phyloP scores from a whole-genome alignment of 2,329 filamentous ascomycete genomes.

The Aspergillus sojae region DNA sequence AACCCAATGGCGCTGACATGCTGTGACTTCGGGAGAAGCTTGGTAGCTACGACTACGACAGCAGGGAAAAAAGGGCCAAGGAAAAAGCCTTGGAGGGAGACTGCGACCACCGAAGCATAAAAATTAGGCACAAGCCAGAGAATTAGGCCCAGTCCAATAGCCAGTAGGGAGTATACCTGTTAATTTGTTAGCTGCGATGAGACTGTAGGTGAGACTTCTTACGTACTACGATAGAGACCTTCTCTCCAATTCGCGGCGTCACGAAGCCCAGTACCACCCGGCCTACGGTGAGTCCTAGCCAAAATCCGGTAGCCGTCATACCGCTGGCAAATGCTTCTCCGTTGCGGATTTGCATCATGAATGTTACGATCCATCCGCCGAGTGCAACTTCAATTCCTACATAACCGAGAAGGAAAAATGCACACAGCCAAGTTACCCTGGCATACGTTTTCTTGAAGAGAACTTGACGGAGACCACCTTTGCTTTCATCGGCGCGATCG shows the following conservation, averaged over 20 bases:
- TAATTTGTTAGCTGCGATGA: too few species aligned
- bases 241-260: too few species aligned
- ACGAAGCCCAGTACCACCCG: slow-evolving; percentile 70
- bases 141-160: too few species aligned
- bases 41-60: slow-evolving; percentile 71
- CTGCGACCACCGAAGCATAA: slow-evolving; percentile 73
- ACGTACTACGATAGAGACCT: too few species aligned
- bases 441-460: not conserved
- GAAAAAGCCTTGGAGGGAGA: slow-evolving; percentile 74
- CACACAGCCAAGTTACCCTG: not conserved
- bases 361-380: slow-evolving; percentile 81
- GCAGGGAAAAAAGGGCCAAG: slow-evolving; percentile 77
- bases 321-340: slow-evolving; percentile 73
- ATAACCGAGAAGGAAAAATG: slow-evolving; percentile 75
- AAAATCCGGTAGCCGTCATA: slow-evolving; percentile 77
- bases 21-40: slow-evolving; percentile 70
- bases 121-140: slow-evolving; percentile 60
- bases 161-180: too few species aligned
- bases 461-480: not conserved
- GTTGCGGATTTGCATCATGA: slow-evolving; percentile 75
- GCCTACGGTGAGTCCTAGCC: slow-evolving; percentile 65
- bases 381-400: slow-evolving; percentile 72
- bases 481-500: not conserved
- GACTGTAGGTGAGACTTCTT: too few species aligned
- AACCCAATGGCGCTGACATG: slow-evolving; percentile 80